Conservation (phyloP, 2,329 filamentous ascomycete species). For the Fusarium caatingaense region DNA sequence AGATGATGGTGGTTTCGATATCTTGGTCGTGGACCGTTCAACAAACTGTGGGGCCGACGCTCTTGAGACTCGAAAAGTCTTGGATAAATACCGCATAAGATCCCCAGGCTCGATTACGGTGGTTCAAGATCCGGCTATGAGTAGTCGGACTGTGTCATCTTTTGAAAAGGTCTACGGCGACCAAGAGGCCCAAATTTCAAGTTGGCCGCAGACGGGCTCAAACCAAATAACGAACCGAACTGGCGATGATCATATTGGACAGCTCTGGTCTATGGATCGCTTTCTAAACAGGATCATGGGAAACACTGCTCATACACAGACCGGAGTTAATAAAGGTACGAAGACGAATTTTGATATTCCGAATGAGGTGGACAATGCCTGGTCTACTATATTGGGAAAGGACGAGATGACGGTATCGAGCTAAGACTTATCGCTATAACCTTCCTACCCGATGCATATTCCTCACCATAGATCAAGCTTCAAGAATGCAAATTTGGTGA, state of each 20-base stretch:
- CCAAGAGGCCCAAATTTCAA: fast-evolving
- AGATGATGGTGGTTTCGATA: fast-evolving
- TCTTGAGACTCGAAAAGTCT: neutral
- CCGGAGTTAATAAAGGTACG: fast-evolving
- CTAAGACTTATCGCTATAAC: neutral
- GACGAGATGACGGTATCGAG: fast-evolving
- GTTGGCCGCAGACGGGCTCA: neutral
- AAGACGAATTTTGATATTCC: neutral
- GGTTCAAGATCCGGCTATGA: conserved; percentile 30
- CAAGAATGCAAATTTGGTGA: no score
- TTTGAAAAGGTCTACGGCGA: neutral
- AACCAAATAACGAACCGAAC: fast-evolving
- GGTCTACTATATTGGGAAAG: conserved; percentile 18
- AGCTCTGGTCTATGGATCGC: conserved; percentile 27
- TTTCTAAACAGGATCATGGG: conserved; percentile 22
- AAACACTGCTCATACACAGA: fast-evolving
- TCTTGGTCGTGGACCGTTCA: neutral
- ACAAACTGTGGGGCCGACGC: conserved; percentile 10
- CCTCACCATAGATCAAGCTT: no score
- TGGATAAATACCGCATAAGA: fast-evolving
- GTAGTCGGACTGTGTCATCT: neutral
- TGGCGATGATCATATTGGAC: fast-evolving
- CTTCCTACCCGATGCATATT: no score
- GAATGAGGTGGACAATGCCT: conserved; percentile 23
- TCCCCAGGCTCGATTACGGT: neutral